Evolutionary conservation across 768 basidiomycete species (phyloP).

Genomic region (Hygrocybe punicea): DNA sequence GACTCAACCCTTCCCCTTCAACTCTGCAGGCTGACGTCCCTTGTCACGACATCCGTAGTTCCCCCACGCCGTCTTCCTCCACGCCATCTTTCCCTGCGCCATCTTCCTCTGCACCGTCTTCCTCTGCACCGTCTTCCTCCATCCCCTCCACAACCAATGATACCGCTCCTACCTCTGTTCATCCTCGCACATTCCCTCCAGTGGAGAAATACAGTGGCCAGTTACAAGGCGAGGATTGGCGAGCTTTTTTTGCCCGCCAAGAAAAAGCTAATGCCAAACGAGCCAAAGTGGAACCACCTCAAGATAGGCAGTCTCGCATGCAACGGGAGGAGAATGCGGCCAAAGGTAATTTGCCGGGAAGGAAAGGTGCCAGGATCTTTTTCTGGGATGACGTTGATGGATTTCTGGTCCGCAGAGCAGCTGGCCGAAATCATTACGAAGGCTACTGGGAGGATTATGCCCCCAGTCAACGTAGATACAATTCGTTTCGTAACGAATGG

Average conservation of each 20-base stretch:
- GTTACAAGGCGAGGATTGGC: constrained; percentile 1
- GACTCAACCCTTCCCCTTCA: not conserved
- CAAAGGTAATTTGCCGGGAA: constrained; percentile 18
- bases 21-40: not conserved
- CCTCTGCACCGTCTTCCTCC: too few relatives aligned
- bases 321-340: constrained; percentile 12
- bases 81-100: too few relatives aligned
- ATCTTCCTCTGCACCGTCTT: too few relatives aligned
- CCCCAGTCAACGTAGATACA: constrained; percentile 13
- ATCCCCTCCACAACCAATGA: not conserved
- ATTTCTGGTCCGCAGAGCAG: constrained; percentile 15
- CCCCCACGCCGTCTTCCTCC: not conserved
- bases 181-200: not conserved
- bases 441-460: constrained; percentile 15
- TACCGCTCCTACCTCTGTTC: not conserved
- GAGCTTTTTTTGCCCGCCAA: constrained; percentile 5
- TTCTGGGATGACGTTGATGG: constrained; percentile 21
- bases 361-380: constrained; percentile 19
- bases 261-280: not conserved
- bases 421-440: constrained; percentile 2
- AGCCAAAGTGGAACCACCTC: not conserved
- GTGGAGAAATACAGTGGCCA: constrained; percentile 2
- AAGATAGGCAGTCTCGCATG: not conserved
- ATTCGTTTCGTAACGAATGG: constrained; percentile 21
- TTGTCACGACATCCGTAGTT: not conserved